Percentiles rank a stretch among this genome's conserved stretches.
Conservation (phyloP, 1,284 basidiomycete genomes). For the Cutaneotrichosporon sp. region DNA sequence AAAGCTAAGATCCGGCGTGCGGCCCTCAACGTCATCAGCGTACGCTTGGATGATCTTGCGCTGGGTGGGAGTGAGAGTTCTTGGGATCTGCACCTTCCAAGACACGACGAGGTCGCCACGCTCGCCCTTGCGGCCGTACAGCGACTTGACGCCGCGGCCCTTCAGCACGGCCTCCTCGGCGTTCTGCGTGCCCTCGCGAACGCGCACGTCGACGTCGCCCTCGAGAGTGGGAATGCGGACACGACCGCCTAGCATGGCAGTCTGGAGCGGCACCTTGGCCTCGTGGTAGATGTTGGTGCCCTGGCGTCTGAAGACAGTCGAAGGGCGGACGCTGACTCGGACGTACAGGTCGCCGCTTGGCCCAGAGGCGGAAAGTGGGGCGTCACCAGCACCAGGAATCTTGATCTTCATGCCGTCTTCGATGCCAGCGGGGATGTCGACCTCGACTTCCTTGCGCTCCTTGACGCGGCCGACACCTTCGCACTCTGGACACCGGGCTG, state of each 20-base stretch:
- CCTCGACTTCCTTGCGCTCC: conserved; percentile 68
- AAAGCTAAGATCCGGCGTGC: conserved; percentile 44
- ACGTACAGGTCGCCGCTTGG: conserved; percentile 80
- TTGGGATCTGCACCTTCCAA: conserved; percentile 84
- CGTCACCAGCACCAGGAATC: conserved; percentile 78
- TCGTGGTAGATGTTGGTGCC: conserved; percentile 88
- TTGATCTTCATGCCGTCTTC: conserved; percentile 96
- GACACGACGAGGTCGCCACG: conserved; percentile 84
- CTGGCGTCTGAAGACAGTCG: conserved; percentile 83
- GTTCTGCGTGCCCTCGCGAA: conserved; percentile 89
- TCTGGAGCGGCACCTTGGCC: conserved; percentile 85
- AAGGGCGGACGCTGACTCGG: conserved; percentile 75
- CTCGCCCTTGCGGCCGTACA: conserved; percentile 57
- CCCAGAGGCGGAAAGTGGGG: conserved; percentile 72
- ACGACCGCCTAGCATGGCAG: conserved; percentile 83
- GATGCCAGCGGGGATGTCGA: conserved; percentile 86
- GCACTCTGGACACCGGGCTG: conserved; percentile 74
- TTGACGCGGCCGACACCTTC: conserved; percentile 84
- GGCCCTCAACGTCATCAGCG: conserved; percentile 86
- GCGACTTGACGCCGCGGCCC: conserved; percentile 73
- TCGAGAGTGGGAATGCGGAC: conserved; percentile 93
- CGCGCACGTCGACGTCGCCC: conserved; percentile 89
- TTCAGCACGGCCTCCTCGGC: conserved; percentile 95
- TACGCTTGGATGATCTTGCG: conserved; percentile 82
- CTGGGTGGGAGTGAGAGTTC: conserved; percentile 75